These are phyloP conservation scores for Blastobotrys raffinosifermentans DNA, from an alignment of 1,139 yeast genomes.

Conservation along the genomic window DNA sequence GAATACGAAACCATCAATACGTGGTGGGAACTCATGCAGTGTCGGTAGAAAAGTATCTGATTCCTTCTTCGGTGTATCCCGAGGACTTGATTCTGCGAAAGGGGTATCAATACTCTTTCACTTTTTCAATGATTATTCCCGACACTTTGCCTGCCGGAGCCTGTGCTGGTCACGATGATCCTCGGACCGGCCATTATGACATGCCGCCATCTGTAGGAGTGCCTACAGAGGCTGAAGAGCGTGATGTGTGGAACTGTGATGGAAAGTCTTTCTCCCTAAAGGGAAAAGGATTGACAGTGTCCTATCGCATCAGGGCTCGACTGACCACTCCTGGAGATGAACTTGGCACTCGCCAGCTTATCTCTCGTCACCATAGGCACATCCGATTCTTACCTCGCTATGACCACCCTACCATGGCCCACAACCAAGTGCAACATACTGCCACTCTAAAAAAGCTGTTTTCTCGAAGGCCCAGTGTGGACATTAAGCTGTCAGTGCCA, in stretches of 20 bases:
- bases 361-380: background rate
- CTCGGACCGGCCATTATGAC: background rate
- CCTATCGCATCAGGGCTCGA: background rate
- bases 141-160: slow-evolving; percentile 5
- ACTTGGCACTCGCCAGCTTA: background rate
- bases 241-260: background rate
- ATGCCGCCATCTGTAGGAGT: slow-evolving; percentile 1
- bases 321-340: background rate
- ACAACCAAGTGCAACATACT: background rate
- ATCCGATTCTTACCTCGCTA: background rate
- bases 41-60: slow-evolving; percentile 14
- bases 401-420: background rate
- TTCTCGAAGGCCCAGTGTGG: background rate
- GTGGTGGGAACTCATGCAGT: background rate
- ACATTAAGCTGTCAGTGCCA: background rate
- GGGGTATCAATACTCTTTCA: slow-evolving; percentile 17
- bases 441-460: background rate
- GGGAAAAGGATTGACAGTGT: background rate
- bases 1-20: background rate
- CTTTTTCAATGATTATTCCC: slow-evolving; percentile 19
- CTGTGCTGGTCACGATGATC: background rate
- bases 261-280: background rate
- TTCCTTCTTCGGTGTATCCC: slow-evolving; percentile 16
- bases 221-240: background rate
- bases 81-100: slow-evolving; percentile 13